Base-by-base conservation (phyloP, 1,284 basidiomycete species). In the Cronartium quercuum region DNA sequence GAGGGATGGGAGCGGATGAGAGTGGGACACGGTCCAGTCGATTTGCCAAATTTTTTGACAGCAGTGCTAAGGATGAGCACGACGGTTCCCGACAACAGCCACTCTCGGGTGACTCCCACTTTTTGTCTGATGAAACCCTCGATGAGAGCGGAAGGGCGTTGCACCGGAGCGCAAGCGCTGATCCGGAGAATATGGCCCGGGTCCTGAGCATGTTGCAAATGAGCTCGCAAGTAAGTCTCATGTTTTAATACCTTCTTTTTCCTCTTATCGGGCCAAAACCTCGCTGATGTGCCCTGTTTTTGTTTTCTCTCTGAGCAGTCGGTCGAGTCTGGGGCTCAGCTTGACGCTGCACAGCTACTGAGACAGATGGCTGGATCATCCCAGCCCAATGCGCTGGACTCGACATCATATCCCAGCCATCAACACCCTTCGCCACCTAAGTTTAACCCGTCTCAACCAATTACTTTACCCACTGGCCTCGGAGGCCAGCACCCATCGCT, bases 1-100 rank as follows among this genome's bases (percentile, higher is more conserved):
- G 60, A 6, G 35, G 51, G 44, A 24, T n/a, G 29, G 3, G 6
- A 18, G 64, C 29, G 34, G 71, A 67, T n/a, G 42, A 61, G 37
- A 40, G 47, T 21, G 55, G 51, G 12, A 63, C 71, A 24, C 18
- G 65, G 51, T 63, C 71, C 12, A 75, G 71, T 55, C 63, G 71
- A 18, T 75, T 75, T 47, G 71, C 71, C 1, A 75, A 75, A 47
- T 75, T 75, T 75, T 75, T 75, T 29, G 71, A 75, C 65, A 55
- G 29, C 12, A 51, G 21, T 12, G n/a, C 51, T 10, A 66, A 58
- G 42, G 42, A 75, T 58, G 71, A 63, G n/a, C 10, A 57, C 40
- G 51, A 61, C 41, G 65, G 40, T n/a, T 35, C 62, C 12, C 34
- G 41, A 13, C 42, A 64, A 44, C 47, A 38, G 12, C 44, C 60